phyloP scores from a whole-genome alignment of 257 asterid species.

The Agastache rugosa region DNA sequence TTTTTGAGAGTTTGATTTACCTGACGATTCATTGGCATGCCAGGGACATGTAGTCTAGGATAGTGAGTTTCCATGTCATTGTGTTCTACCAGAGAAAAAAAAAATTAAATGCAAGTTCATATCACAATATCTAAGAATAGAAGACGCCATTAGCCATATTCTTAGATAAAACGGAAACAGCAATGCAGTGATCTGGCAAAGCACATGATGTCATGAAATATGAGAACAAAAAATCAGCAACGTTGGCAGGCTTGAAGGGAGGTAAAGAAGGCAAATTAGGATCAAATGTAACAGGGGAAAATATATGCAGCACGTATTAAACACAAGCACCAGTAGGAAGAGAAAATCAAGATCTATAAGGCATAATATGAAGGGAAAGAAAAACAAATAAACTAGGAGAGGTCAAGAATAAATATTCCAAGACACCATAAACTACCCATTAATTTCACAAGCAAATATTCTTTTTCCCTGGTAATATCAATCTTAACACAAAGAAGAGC shows the following conservation, averaged over 20 bases:
- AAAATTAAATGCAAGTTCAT: conserved; percentile 1
- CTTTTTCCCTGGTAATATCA: conserved; percentile 1
- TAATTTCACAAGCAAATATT: neutral
- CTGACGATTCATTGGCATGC: conserved; percentile 68
- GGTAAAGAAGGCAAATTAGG: conserved; percentile 7
- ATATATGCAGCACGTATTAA: conserved; percentile 19
- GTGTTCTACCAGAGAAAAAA: conserved; percentile 55
- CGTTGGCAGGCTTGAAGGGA: conserved; percentile 4
- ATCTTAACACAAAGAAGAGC: conserved; percentile 3
- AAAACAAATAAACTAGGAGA: neutral
- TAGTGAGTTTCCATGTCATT: conserved; percentile 78
- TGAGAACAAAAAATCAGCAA: conserved; percentile 23
- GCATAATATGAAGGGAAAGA: conserved; percentile 4
- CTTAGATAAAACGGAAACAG: conserved; percentile 20
- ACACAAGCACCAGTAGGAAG: conserved; percentile 20
- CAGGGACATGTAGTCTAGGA: conserved; percentile 76
- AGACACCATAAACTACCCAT: neutral
- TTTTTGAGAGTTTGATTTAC: conserved; percentile 43
- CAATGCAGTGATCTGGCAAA: conserved; percentile 26
- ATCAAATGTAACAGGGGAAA: neutral
- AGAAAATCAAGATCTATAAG: conserved; percentile 22
- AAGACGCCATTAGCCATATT: conserved; percentile 1
- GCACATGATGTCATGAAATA: conserved; percentile 17
- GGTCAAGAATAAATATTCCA: neutral
- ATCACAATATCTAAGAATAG: conserved; percentile 5